These are phyloP conservation scores for Umbellularia californica DNA, from an alignment of 164 flowering plant species.

Conservation along the genomic window DNA sequence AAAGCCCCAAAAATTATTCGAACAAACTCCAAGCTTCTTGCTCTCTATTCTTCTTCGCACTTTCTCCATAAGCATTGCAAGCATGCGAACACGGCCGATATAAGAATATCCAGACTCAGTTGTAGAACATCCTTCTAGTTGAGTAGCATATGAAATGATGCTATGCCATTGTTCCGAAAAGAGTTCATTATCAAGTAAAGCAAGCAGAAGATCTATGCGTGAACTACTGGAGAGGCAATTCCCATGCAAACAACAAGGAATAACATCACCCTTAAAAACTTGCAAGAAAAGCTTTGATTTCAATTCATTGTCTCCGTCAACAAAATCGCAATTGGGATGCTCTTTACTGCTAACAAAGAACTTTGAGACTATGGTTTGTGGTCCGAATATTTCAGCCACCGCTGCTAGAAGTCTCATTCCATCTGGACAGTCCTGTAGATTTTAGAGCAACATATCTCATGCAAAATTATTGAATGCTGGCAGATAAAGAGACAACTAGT, in stretches of 20 bases:
- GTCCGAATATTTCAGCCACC: conserved; percentile 66
- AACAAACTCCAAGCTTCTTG: conserved; percentile 18
- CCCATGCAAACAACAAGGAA: conserved; percentile 75
- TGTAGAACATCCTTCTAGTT: conserved; percentile 17
- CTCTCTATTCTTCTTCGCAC: conserved; percentile 36
- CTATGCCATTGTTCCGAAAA: conserved; percentile 71
- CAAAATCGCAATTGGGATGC: conserved; percentile 6
- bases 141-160: conserved; percentile 44
- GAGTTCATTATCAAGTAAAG: conserved; percentile 66
- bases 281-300: conserved; percentile 36
- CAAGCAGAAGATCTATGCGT: conserved; percentile 73
- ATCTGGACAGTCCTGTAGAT: conserved; percentile 56
- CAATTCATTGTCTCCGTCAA: conserved; percentile 22
- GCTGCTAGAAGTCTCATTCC: conserved; percentile 55
- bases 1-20: conserved; percentile 17
- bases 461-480: neutral
- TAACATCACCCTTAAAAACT: conserved; percentile 53
- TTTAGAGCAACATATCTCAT: neutral
- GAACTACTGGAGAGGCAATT: conserved; percentile 35
- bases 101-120: conserved; percentile 23
- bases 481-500: neutral
- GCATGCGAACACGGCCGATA: conserved; percentile 27
- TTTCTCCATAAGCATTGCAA: conserved; percentile 72
- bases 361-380: conserved; percentile 42
- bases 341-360: conserved; percentile 20